Evolutionary conservation across 208 protist species (phyloP).

Genomic region (Porcisia hertigi): DNA sequence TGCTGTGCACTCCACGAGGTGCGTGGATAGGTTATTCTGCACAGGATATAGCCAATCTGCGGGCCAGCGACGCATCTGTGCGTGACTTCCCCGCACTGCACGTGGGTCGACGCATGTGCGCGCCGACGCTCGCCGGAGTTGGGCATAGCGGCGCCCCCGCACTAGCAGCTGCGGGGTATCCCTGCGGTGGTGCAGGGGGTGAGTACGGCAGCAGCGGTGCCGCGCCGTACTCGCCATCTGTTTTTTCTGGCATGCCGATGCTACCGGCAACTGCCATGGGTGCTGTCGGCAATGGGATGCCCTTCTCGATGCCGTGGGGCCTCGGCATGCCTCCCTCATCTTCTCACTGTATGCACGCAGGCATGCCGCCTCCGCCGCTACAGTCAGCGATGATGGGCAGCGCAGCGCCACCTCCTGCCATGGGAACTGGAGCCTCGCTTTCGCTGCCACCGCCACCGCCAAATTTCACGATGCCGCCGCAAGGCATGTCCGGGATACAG

Average conservation of each 20-base stretch:
- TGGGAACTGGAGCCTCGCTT: neutral
- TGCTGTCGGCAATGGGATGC: constrained; percentile 6
- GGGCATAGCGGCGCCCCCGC: neutral
- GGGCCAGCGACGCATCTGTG: constrained; percentile 27
- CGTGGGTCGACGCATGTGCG: constrained; percentile 27
- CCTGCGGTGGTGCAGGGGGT: neutral
- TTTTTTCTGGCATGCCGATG: constrained; percentile 23
- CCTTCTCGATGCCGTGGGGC: constrained; percentile 22
- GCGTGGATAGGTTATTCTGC: constrained; percentile 29
- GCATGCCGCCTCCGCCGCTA: constrained; percentile 19
- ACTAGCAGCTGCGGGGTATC: neutral
- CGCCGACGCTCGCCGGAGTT: constrained; percentile 6
- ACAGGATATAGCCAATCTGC: constrained; percentile 27
- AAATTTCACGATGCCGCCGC: constrained; percentile 5
- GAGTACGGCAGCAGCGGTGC: neutral
- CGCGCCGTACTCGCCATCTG: neutral
- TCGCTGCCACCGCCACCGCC: constrained; percentile 9
- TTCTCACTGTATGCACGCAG: neutral
- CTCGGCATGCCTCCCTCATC: constrained; percentile 1
- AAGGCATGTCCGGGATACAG: constrained; percentile 27
- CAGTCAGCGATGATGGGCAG: constrained; percentile 15
- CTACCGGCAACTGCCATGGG: neutral
- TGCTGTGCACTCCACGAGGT: constrained; percentile 32
- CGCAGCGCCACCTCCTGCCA: neutral
- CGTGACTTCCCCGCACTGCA: constrained; percentile 23